These are phyloP conservation scores for Globisporangium cederbergense DNA, from an alignment of 352 stramenopile species.

Conservation along the genomic window DNA sequence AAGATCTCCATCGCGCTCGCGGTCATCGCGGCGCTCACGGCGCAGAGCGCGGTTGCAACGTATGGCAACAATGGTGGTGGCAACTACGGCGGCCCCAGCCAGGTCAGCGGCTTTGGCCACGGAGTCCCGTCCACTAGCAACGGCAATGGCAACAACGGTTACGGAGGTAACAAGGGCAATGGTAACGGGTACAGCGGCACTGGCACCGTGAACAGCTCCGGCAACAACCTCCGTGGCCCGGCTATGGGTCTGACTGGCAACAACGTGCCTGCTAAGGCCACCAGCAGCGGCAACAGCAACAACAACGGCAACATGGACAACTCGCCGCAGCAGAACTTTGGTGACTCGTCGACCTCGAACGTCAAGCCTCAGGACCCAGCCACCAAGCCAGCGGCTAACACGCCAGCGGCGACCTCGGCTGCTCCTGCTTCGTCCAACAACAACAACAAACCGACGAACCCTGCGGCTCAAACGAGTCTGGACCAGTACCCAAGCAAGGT, in stretches of 20 bases:
- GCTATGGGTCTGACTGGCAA: neutral
- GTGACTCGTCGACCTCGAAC: conserved; percentile 14
- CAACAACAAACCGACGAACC: conserved; percentile 7
- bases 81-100: conserved; percentile 1
- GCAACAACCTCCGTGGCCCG: conserved; percentile 16
- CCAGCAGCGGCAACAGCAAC: conserved; percentile 6
- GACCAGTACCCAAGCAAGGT: conserved; percentile 18
- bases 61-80: conserved; percentile 1
- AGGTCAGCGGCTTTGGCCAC: no score
- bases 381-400: neutral
- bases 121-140: no score
- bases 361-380: conserved; percentile 9
- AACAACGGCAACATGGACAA: conserved; percentile 11
- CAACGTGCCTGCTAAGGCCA: neutral
- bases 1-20: conserved; percentile 19
- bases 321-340: conserved; percentile 17
- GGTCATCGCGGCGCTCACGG: conserved; percentile 16
- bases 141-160: neutral
- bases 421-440: neutral
- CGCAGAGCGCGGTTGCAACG: conserved; percentile 10
- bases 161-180: conserved; percentile 2
- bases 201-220: neutral
- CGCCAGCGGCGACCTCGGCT: conserved; percentile 2
- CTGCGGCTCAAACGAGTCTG: conserved; percentile 8
- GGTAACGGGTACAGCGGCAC: neutral